Evolutionary conservation across 768 basidiomycete genomes (phyloP), one percentile per base, ranked within the genome.

Genomic region (Hygrophorus russula): DNA sequence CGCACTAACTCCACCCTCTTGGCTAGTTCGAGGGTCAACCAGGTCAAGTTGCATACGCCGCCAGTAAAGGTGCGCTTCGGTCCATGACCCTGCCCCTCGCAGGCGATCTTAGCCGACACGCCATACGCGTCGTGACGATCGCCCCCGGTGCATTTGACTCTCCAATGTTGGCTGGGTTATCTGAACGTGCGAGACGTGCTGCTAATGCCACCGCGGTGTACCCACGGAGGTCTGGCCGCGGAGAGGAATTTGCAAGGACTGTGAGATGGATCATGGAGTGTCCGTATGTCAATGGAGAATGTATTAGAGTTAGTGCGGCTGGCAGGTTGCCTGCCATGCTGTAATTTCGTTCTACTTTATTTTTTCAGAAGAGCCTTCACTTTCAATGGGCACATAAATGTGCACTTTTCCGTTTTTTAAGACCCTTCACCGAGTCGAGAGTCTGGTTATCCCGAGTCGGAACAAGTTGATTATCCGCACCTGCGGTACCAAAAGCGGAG

Each of bases 61-160:
- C 73, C 2, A 63, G 66, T 1, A 80, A 80, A 55, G 78, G 76
- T 37, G 78, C 71, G 0, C 48, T 80, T 3, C 58, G 61, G 15
- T 73, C 76, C 1, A 71, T 80, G 71, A 70, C 74, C 1, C 64
- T 80, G 2, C 77, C 78, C 1, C 69, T 78, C 66, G 72, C 78
- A 3, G 66, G 78, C 40, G 78, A 80, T 52, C 64, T 80, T 10
- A 64, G 69, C 2, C 62, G 69, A 10, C 65, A 74, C 48, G 71
- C 66, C 37, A 58, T 74, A 24, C 68, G 74, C 47, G 76, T 76
- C 37, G 69, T 76, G 30, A 66, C 73, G 14, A 61, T 79, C 42
- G 77, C 77, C 0, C 76, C 78, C 0, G 71, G 71, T 4, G 63
- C 70, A 1, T 79, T 81, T 56, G 58, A 59, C 5, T 74, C 65